A percentile compares a stretch with the other conserved stretches of the same genome.
Evolutionary conservation across 306 rosid species (phyloP).

Genomic region (Prunus fruticosa): DNA sequence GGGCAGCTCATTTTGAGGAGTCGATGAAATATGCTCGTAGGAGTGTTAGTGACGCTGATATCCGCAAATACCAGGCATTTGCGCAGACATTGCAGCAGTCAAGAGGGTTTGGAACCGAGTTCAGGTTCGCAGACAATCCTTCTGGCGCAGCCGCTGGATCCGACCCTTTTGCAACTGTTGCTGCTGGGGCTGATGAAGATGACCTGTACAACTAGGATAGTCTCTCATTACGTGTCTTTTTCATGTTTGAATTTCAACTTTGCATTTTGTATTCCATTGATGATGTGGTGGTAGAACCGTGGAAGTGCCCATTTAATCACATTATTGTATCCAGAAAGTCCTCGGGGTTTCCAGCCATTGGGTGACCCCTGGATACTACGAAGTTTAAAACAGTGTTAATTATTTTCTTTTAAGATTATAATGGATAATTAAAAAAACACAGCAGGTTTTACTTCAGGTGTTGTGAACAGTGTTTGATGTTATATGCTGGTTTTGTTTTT

Average conservation of each 20-base stretch:
- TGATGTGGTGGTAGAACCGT: constrained; percentile 7
- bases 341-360: neutral
- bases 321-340: neutral
- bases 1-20: constrained; percentile 94
- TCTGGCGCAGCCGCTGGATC: constrained; percentile 37
- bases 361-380: constrained; percentile 4
- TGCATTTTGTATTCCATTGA: constrained; percentile 7
- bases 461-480: neutral
- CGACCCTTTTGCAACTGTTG: constrained; percentile 72
- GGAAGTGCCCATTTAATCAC: neutral
- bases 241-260: constrained; percentile 3
- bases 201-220: constrained; percentile 77
- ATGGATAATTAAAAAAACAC: constrained; percentile 7
- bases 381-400: constrained; percentile 4
- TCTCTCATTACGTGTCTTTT: constrained; percentile 7
- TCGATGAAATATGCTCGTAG: constrained; percentile 97
- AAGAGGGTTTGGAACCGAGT: constrained; percentile 88
- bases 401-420: neutral
- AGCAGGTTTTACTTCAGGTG: neutral
- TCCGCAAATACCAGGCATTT: constrained; percentile 95
- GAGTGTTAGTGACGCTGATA: constrained; percentile 96
- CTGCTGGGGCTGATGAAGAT: constrained; percentile 88
- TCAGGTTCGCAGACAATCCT: constrained; percentile 66
- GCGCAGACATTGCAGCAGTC: constrained; percentile 99
- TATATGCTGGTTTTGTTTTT: neutral